Evolutionary conservation across 495 filamentous ascomycete genomes (phyloP).

Genomic region (Annulohypoxylon moriforme): DNA sequence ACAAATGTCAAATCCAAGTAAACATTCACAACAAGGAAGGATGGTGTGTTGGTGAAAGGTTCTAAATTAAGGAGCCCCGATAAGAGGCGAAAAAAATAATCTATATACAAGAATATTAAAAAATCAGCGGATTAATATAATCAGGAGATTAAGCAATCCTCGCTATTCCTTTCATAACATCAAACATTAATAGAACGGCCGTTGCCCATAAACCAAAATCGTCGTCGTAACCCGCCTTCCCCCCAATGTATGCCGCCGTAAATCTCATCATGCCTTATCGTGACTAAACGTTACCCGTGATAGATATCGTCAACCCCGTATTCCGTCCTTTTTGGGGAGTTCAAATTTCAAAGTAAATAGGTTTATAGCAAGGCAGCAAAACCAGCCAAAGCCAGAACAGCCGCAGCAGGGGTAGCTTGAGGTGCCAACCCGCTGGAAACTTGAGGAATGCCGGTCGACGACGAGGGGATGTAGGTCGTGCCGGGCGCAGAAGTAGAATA

Average conservation of each 20-base stretch:
- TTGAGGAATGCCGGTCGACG: conserved; percentile 16
- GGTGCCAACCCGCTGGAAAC: conserved; percentile 46
- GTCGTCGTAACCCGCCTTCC: conserved; percentile 1
- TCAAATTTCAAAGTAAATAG: conserved; percentile 24
- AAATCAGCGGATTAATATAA: conserved; percentile 16
- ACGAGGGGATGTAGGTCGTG: conserved; percentile 33
- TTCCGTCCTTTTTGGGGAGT: not conserved
- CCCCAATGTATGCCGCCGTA: conserved; percentile 7
- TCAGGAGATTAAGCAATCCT: conserved; percentile 21
- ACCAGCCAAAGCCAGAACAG: conserved; percentile 53
- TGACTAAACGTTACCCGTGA: conserved; percentile 20
- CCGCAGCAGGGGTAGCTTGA: conserved; percentile 47
- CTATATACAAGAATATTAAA: conserved; percentile 39
- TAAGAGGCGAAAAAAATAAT: conserved; percentile 13
- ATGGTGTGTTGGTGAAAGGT: not conserved
- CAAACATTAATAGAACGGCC: conserved; percentile 20
- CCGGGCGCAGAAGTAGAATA: conserved; percentile 22
- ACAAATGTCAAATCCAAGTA: not conserved
- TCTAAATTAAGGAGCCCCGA: conserved; percentile 30
- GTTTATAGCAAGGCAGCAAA: conserved; percentile 51
- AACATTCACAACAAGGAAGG: not conserved
- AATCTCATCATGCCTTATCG: conserved; percentile 9
- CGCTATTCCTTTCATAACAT: conserved; percentile 7
- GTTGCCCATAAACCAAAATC: conserved; percentile 12
- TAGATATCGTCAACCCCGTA: not conserved